Percentiles rank a stretch among this genome's conserved stretches.
Conservation (phyloP, 208 protist genomes). For the Trypanosomatidae sp. region DNA sequence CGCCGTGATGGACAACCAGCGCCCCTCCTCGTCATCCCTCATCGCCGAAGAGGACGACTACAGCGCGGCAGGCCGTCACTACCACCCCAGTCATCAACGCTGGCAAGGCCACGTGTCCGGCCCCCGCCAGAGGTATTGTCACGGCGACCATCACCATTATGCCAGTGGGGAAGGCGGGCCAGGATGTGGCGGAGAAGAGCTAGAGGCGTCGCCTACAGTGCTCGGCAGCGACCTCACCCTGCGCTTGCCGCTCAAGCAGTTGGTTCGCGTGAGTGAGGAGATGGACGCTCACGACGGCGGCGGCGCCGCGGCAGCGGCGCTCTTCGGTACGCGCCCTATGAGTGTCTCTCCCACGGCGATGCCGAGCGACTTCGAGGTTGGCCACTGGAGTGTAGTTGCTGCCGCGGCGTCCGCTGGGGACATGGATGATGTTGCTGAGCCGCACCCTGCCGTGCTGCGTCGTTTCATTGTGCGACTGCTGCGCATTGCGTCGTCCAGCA, state of each 20-base stretch:
- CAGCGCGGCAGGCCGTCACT: conserved; percentile 7
- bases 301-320: not conserved
- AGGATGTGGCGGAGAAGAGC: not conserved
- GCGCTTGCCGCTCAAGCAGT: conserved; percentile 19
- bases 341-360: not conserved
- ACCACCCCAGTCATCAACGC: conserved; percentile 4
- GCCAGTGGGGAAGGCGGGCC: not conserved
- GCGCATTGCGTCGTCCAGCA: conserved; percentile 24
- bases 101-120: conserved; percentile 1
- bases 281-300: not conserved
- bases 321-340: not conserved
- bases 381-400: not conserved
- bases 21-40: conserved; percentile 2
- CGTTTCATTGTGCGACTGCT: conserved; percentile 35
- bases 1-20: conserved; percentile 8
- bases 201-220: conserved; percentile 11
- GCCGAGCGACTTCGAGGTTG: not conserved
- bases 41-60: conserved; percentile 20
- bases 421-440: conserved; percentile 25
- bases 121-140: conserved; percentile 5
- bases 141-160: not conserved
- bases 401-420: conserved; percentile 7
- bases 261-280: conserved; percentile 12
- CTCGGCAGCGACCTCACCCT: conserved; percentile 14
- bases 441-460: conserved; percentile 26